Evolutionary conservation across 768 basidiomycete species (phyloP), one percentile per base, ranked within the genome.

Genomic region (Calocybe cyanea): DNA sequence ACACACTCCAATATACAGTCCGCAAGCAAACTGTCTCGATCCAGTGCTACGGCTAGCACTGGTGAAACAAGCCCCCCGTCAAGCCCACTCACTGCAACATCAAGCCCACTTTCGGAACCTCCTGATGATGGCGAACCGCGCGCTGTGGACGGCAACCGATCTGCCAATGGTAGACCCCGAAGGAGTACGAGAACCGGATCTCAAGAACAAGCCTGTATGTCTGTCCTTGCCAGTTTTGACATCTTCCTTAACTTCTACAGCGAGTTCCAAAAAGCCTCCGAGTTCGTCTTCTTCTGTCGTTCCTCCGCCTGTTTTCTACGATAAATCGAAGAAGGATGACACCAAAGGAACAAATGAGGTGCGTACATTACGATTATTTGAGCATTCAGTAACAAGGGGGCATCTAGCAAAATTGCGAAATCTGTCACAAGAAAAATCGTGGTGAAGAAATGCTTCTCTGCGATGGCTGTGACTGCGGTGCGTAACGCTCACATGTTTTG

Each of bases 401-500:
- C 52, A 45, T n/a, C n/a, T 58, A 88, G 84, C 81, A 83, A 73
- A 81, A 82, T 50, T 99, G 96, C 65, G 96, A 99, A 68, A 81
- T 98, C 46, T 98, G 96, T 63, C 79, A 85, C 57, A 85, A 83
- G 67, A 91, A 88, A 59, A 84, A 94, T 60, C 82, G 83, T 48
- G 92, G 85, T 10, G 85, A 88, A 52, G 85, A 89, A 64, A 97
- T 99, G 83, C 73, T 99, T 21, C 78, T 99, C 2, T 71, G 67
- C 53, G 69, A 69, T 46, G 71, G 69, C 19, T 73, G 72, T 55
- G 71, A 72, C 50, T 74, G 72, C 55, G 72, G 72, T 73, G 55
- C 50, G 64, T 54, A 32, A 23, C 32, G 42, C 20, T 25, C 10
- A 17, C 20, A n/a, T 21, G 4, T 43, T 46, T 30, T 48, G 8